Evolutionary conservation across 306 rosid species (phyloP), one percentile per base, ranked within the genome.

Genomic region (Vigna hirtella): DNA sequence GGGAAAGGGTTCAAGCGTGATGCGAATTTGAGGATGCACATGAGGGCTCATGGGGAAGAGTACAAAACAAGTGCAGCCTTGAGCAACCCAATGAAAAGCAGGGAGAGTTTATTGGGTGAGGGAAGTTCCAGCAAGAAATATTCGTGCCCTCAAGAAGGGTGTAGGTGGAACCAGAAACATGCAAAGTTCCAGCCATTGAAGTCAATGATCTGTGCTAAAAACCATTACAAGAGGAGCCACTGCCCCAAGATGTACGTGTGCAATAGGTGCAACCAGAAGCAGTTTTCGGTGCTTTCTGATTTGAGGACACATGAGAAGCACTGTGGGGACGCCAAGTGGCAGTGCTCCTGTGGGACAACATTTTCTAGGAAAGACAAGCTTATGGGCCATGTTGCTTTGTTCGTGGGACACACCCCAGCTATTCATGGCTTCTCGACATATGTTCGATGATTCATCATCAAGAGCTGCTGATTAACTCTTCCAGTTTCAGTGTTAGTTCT

Each of bases 31-130:
- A 84, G 98, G 85, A 95, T 92, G 97, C 98, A 95, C 78, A 95
- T 95, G 98, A 88, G 98, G 64, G 98, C 98, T 50, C 98, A 92
- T 43, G 98, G 98, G 0, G 98, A 95, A 63, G 93, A 92, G 85
- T 91, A 95, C 82, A 95, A 95, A 58, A 91, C 91, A 0, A 92
- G 56, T 52, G 89, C 84, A 1, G 97, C 98, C 1, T 76, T 95
- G 76, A 87, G 89, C 85, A 94, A 92, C 56, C 97, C 92, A 32
- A 56, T 78, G 66, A 92, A 87, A 83, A 85, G 76, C 43, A 86
- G 15, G 7, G 80, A 55, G 12, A 55, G 30, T 3, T 8, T 53
- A 17, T 18, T 9, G 9, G 61, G 61, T 20, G 61, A 20, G 20
- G 17, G 13, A 50, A 43, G 22, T n/a, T 66, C 81, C 89, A 0